These are phyloP conservation scores for Areca catechu DNA, from an alignment of 176 grass and related monocot species.

Conservation along the genomic window DNA sequence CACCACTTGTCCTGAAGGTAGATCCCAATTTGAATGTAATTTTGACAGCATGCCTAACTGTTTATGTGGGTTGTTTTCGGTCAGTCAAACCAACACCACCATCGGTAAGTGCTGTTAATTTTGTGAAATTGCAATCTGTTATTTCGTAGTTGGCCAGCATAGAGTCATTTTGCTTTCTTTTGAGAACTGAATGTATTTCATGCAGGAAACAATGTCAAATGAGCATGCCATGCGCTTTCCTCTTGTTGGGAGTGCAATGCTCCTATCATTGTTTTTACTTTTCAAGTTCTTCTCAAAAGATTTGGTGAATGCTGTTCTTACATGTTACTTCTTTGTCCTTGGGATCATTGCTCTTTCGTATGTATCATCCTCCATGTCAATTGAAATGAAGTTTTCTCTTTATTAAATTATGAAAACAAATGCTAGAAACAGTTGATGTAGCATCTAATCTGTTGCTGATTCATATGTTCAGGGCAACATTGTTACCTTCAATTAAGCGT, in stretches of 20 bases:
- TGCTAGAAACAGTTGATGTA: neutral
- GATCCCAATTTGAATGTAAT: constrained; percentile 88
- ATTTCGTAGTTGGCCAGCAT: neutral
- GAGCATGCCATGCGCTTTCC: constrained; percentile 97
- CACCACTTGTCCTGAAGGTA: constrained; percentile 68
- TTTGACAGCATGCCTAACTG: constrained; percentile 87
- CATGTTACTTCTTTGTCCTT: constrained; percentile 92
- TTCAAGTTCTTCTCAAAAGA: constrained; percentile 96
- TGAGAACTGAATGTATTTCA: neutral
- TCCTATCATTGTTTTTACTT: constrained; percentile 78
- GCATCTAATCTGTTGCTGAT: neutral
- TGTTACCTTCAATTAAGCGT: constrained; percentile 62
- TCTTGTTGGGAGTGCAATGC: constrained; percentile 91
- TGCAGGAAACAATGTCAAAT: constrained; percentile 91
- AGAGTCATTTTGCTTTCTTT: neutral
- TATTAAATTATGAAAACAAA: no score
- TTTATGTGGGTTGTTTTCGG: constrained; percentile 89
- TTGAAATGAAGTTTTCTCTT: no score
- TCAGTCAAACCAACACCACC: constrained; percentile 82
- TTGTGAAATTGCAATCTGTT: neutral
- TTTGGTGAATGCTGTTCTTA: constrained; percentile 81
- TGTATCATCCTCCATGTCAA: neutral
- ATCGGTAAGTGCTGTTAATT: constrained; percentile 36
- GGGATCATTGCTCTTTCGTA: constrained; percentile 82
- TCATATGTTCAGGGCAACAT: constrained; percentile 47